Conservation (phyloP, 306 rosid genomes). For the Macrotyloma uniflorum region DNA sequence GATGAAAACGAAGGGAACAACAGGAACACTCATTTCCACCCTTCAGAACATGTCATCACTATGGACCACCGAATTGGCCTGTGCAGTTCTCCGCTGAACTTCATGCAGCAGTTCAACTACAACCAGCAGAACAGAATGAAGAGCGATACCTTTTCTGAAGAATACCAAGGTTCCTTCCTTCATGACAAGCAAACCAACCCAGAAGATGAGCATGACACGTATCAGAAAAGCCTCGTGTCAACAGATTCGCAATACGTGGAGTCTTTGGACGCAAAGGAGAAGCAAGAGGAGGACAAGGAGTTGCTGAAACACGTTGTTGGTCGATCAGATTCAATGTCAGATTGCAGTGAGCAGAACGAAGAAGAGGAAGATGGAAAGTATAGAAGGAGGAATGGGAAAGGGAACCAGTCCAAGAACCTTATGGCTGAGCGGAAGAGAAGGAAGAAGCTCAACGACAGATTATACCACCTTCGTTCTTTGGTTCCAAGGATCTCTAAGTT, state of each 20-base stretch:
- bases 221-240: slow-evolving; percentile 45
- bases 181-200: slow-evolving; percentile 47
- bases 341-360: slow-evolving; percentile 83
- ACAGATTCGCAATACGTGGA: slow-evolving; percentile 50
- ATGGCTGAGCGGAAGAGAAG: slow-evolving; percentile 90
- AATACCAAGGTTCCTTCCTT: slow-evolving; percentile 58
- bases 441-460: slow-evolving; percentile 89
- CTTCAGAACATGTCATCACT: slow-evolving; percentile 59
- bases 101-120: slow-evolving; percentile 65
- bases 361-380: slow-evolving; percentile 79
- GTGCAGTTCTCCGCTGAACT: slow-evolving; percentile 61
- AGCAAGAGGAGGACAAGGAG: slow-evolving; percentile 61
- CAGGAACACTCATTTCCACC: slow-evolving; percentile 31
- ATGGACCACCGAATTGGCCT: slow-evolving; percentile 42
- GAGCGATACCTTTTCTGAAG: slow-evolving; percentile 49
- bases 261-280: slow-evolving; percentile 39
- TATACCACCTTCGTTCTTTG: slow-evolving; percentile 81
- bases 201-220: slow-evolving; percentile 37
- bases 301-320: slow-evolving; percentile 55
- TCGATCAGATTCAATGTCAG: slow-evolving; percentile 71
- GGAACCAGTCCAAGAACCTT: slow-evolving; percentile 81
- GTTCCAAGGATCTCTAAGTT: slow-evolving; percentile 92
- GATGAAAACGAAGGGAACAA: slow-evolving; percentile 48
- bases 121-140: slow-evolving; percentile 35
- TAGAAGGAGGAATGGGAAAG: slow-evolving; percentile 68